Evolutionary conservation across 2,329 filamentous ascomycete genomes (phyloP).

Genomic region (Xylariales sp.): DNA sequence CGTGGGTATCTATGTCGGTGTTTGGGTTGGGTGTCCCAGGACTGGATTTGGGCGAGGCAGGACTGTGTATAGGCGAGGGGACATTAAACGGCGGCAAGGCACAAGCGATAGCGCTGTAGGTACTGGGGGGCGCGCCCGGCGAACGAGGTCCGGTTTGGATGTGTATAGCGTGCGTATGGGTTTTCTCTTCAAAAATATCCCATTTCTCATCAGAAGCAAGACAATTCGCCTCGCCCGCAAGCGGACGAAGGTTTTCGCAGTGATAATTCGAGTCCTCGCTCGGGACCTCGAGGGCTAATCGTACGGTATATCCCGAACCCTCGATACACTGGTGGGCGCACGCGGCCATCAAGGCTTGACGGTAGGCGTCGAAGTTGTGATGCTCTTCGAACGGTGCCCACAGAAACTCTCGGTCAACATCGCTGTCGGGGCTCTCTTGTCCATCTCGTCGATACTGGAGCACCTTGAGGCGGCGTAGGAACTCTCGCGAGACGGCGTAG

Average conservation of each 20-base stretch:
- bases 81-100: too few species aligned
- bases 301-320: slow-evolving; percentile 36
- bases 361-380: slow-evolving; percentile 41
- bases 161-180: slow-evolving; percentile 11
- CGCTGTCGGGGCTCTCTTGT: neutral
- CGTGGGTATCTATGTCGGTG: too few species aligned
- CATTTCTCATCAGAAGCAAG: slow-evolving; percentile 37
- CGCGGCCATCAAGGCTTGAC: slow-evolving; percentile 40
- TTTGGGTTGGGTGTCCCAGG: too few species aligned
- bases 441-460: slow-evolving; percentile 24
- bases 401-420: slow-evolving; percentile 27
- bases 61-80: too few species aligned
- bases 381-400: slow-evolving; percentile 42
- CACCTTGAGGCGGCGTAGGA: slow-evolving; percentile 43
- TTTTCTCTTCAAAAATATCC: slow-evolving; percentile 22
- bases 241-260: slow-evolving; percentile 2
- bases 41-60: neutral
- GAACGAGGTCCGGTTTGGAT: too few species aligned
- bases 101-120: too few species aligned
- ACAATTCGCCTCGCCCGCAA: slow-evolving; percentile 4
- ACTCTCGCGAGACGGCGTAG: slow-evolving; percentile 44
- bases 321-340: slow-evolving; percentile 44
- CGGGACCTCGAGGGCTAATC: slow-evolving; percentile 45
- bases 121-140: too few species aligned
- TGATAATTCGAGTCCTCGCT: slow-evolving; percentile 40